Evolutionary conservation across 164 flowering plant species (phyloP).

Genomic region (Umbellularia californica): DNA sequence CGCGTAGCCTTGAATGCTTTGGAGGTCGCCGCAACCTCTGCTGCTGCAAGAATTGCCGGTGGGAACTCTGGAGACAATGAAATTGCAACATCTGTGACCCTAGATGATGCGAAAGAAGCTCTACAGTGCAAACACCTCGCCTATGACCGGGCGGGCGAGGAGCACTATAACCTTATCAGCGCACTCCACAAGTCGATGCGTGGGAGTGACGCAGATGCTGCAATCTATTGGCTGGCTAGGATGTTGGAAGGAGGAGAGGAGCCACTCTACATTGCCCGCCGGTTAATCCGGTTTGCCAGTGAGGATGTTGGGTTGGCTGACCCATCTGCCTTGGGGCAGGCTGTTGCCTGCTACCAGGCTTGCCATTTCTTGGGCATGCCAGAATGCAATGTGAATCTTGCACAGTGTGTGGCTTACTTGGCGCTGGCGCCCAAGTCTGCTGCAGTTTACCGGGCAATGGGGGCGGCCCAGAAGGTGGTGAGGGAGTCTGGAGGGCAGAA

Average conservation of each 20-base stretch:
- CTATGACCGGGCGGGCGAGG: conserved; percentile 74
- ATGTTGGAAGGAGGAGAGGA: conserved; percentile 91
- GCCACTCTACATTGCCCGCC: conserved; percentile 76
- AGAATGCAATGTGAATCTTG: conserved; percentile 72
- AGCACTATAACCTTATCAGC: conserved; percentile 80
- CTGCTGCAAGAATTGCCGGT: conserved; percentile 35
- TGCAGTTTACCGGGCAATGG: conserved; percentile 55
- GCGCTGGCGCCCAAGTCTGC: conserved; percentile 84
- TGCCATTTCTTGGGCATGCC: conserved; percentile 94
- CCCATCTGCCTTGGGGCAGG: conserved; percentile 59
- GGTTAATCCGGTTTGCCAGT: conserved; percentile 70
- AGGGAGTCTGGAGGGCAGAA: conserved; percentile 80
- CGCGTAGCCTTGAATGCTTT: conserved; percentile 78
- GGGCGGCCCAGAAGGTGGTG: conserved; percentile 58
- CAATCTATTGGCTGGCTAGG: conserved; percentile 86
- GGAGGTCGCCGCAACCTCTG: conserved; percentile 61
- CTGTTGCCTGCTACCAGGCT: conserved; percentile 84
- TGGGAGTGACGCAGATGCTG: conserved; percentile 74
- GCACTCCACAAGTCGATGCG: conserved; percentile 91
- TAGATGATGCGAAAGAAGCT: conserved; percentile 72
- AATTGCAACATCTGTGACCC: conserved; percentile 16
- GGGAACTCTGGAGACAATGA: conserved; percentile 10
- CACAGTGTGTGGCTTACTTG: conserved; percentile 82
- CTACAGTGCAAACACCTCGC: conserved; percentile 73
- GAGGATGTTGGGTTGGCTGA: conserved; percentile 93